phyloP scores from a whole-genome alignment of 805 yeast genomes.

The Kockiozyma suomiensis region DNA sequence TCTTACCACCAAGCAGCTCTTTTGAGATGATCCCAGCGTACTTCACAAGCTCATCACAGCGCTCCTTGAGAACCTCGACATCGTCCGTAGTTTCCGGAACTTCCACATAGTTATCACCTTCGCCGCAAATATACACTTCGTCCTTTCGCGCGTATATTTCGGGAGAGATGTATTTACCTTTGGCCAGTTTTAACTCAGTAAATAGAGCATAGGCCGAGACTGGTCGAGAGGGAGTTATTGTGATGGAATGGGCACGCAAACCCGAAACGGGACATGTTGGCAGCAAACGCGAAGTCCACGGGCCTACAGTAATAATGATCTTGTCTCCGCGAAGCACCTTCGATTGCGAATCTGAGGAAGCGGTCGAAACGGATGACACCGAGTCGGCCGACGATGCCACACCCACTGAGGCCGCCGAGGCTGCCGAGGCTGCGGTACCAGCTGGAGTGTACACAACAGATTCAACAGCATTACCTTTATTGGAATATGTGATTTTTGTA shows the following conservation, averaged over 20 bases:
- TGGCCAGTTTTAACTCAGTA: constrained; percentile 81
- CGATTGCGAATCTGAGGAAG: constrained; percentile 3
- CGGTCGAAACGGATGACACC: constrained; percentile 1
- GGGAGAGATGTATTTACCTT: constrained; percentile 75
- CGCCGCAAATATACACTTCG: constrained; percentile 97
- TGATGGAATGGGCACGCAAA: constrained; percentile 90
- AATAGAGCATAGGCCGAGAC: constrained; percentile 94
- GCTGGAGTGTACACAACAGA: constrained; percentile 48
- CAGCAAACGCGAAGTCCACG: constrained; percentile 91
- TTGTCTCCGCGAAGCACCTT: constrained; percentile 61
- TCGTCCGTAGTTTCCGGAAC: constrained; percentile 94
- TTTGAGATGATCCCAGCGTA: constrained; percentile 78
- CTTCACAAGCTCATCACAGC: constrained; percentile 83
- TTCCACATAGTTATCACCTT: constrained; percentile 87
- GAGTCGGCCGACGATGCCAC: constrained; percentile 6
- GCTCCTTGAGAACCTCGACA: constrained; percentile 81
- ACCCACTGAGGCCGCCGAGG: constrained; percentile 3
- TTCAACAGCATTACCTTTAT: constrained; percentile 67
- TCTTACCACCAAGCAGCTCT: constrained; percentile 69
- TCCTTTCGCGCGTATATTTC: constrained; percentile 94
- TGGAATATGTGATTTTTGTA: constrained; percentile 61
- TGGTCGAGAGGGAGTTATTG: constrained; percentile 76
- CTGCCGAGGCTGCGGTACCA: constrained; percentile 45
- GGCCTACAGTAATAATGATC: constrained; percentile 87
- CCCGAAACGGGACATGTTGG: constrained; percentile 96